A percentile compares a stretch with the other conserved stretches of the same genome.
phyloP scores from a whole-genome alignment of 176 grass and related monocot species.

The Oropetium thomaeum region DNA sequence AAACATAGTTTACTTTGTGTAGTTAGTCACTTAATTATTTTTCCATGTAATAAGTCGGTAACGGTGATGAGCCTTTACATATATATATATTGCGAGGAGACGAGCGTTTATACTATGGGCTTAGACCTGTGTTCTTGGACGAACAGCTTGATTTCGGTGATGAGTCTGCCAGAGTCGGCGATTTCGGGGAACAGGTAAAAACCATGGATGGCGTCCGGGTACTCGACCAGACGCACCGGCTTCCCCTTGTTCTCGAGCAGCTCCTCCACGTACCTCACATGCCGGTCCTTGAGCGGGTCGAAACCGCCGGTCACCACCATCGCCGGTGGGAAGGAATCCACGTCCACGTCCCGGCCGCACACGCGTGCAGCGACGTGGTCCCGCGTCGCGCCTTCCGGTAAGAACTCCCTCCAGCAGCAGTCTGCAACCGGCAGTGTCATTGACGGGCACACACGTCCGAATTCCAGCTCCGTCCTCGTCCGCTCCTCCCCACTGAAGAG shows the following conservation, averaged over 20 bases:
- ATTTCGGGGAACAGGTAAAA: conserved; percentile 38
- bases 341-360: not conserved
- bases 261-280: conserved; percentile 10
- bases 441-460: not conserved
- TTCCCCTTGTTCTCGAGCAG: conserved; percentile 16
- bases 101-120: too few species aligned
- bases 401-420: conserved; percentile 44
- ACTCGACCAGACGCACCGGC: conserved; percentile 30
- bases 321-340: conserved; percentile 18
- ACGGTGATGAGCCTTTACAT: too few species aligned
- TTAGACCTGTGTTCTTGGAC: not conserved
- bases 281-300: conserved; percentile 48
- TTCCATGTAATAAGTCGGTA: too few species aligned
- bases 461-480: not conserved
- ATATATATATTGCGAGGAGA: too few species aligned
- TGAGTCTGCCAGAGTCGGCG: not conserved
- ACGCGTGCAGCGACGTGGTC: conserved; percentile 39
- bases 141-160: not conserved
- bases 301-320: conserved; percentile 33
- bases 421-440: not conserved
- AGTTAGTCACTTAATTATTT: too few species aligned
- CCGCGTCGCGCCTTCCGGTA: conserved; percentile 37
- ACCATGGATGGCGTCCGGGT: conserved; percentile 30
- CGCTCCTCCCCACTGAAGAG: not conserved
- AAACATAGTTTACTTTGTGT: too few species aligned